Conservation (phyloP, 148 eudicot species). For the Rhododendron griersonianum region DNA sequence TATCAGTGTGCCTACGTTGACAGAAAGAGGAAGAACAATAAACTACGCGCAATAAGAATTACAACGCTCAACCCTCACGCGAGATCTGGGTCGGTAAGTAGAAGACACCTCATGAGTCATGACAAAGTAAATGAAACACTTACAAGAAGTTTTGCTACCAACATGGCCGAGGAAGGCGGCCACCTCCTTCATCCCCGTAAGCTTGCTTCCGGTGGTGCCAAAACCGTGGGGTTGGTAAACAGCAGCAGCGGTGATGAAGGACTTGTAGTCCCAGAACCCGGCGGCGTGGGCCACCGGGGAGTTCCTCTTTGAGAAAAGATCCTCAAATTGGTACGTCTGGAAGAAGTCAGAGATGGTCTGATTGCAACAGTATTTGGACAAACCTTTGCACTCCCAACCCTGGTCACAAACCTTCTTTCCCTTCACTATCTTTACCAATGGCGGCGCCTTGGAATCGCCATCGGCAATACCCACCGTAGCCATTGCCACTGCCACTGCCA, state of each 20-base stretch:
- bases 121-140: conserved; percentile 12
- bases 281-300: conserved; percentile 75
- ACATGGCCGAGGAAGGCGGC: conserved; percentile 91
- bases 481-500: conserved; percentile 1
- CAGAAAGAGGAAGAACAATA: too few species aligned
- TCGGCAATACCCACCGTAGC: conserved; percentile 9
- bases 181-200: conserved; percentile 54
- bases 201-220: conserved; percentile 76
- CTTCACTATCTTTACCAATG: conserved; percentile 45
- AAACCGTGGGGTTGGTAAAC: conserved; percentile 66
- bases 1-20: too few species aligned
- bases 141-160: conserved; percentile 89
- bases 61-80: too few species aligned
- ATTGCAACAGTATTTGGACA: conserved; percentile 73
- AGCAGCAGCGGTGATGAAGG: conserved; percentile 63
- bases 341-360: conserved; percentile 73
- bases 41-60: too few species aligned
- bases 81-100: too few species aligned
- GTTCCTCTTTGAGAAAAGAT: conserved; percentile 74
- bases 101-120: not conserved
- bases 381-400: conserved; percentile 74
- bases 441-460: conserved; percentile 26
- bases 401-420: conserved; percentile 61
- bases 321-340: conserved; percentile 73
- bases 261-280: conserved; percentile 82